A percentile compares a stretch with the other conserved stretches of the same genome.
phyloP scores from a whole-genome alignment of 2,329 filamentous ascomycete genomes.

The Colletotrichum tanaceti region DNA sequence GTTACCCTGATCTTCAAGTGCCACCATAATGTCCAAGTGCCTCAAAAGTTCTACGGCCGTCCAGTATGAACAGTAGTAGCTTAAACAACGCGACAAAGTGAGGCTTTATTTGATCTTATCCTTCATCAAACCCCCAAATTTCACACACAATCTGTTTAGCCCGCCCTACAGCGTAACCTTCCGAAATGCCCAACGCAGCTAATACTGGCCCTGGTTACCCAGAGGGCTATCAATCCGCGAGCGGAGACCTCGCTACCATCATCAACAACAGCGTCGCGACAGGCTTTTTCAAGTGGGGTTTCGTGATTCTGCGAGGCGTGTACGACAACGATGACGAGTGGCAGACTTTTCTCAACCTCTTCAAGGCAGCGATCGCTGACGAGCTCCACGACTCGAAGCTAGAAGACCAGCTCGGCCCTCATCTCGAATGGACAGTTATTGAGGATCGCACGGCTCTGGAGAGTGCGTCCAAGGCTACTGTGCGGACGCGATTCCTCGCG shows the following conservation, averaged over 20 bases:
- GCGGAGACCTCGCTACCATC: constrained; percentile 29
- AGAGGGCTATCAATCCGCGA: too few species aligned
- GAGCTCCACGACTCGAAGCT: constrained; percentile 1
- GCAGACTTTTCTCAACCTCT: constrained; percentile 17
- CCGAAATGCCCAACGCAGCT: too few species aligned
- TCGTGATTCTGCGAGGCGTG: constrained; percentile 37
- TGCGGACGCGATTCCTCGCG: constrained; percentile 3
- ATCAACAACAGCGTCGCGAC: background rate
- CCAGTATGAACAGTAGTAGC: too few species aligned
- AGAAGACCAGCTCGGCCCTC: constrained; percentile 11
- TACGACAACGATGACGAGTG: constrained; percentile 38
- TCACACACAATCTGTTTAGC: too few species aligned
- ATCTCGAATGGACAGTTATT: constrained; percentile 27
- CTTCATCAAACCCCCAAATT: too few species aligned
- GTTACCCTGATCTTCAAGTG: too few species aligned
- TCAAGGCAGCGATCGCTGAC: background rate
- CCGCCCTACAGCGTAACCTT: too few species aligned
- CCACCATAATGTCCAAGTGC: too few species aligned
- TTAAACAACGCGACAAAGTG: too few species aligned
- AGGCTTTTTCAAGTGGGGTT: constrained; percentile 37
- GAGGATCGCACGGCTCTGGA: constrained; percentile 28
- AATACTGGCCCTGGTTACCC: too few species aligned
- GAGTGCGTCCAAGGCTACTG: constrained; percentile 14
- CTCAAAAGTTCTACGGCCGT: too few species aligned
- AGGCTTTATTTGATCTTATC: too few species aligned